These are phyloP conservation scores for Ottelia alismoides DNA, from an alignment of 106 monocot genomes.

Conservation along the genomic window DNA sequence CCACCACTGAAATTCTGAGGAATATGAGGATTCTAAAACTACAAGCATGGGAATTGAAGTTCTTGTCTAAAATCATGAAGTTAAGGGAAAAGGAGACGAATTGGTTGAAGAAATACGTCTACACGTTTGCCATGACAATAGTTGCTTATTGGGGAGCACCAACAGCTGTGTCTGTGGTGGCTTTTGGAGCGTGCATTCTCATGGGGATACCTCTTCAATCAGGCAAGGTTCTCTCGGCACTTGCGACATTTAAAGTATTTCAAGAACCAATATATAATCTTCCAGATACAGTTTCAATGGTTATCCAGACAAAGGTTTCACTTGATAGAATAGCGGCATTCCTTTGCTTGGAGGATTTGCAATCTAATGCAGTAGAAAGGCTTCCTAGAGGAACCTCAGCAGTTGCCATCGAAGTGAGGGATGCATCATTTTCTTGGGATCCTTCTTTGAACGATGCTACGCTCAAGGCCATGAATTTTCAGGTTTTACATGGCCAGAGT, in stretches of 20 bases:
- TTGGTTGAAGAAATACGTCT: constrained; percentile 71
- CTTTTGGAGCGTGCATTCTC: constrained; percentile 69
- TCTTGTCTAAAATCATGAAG: constrained; percentile 53
- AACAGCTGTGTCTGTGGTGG: constrained; percentile 69
- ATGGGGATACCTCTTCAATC: constrained; percentile 78
- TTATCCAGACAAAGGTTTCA: constrained; percentile 74
- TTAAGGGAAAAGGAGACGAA: constrained; percentile 47
- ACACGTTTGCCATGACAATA: constrained; percentile 35
- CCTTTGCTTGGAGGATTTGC: constrained; percentile 58
- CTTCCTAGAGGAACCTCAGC: constrained; percentile 35
- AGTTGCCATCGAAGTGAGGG: constrained; percentile 39
- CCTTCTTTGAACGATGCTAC: constrained; percentile 38
- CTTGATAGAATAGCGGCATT: constrained; percentile 71
- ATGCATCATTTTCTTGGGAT: constrained; percentile 77
- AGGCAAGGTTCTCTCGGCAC: constrained; percentile 82
- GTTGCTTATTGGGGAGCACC: constrained; percentile 69
- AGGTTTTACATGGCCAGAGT: constrained; percentile 41
- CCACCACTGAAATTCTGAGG: constrained; percentile 67
- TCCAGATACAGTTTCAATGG: constrained; percentile 59
- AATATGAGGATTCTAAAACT: constrained; percentile 96
- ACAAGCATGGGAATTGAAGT: constrained; percentile 96
- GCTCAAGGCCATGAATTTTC: constrained; percentile 55
- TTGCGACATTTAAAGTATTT: constrained; percentile 75
- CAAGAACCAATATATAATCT: constrained; percentile 78
- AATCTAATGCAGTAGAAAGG: constrained; percentile 33